A percentile compares a stretch with the other conserved stretches of the same genome.
Evolutionary conservation across 805 yeast species (phyloP).

Genomic region (Yamadazyma endophytica): DNA sequence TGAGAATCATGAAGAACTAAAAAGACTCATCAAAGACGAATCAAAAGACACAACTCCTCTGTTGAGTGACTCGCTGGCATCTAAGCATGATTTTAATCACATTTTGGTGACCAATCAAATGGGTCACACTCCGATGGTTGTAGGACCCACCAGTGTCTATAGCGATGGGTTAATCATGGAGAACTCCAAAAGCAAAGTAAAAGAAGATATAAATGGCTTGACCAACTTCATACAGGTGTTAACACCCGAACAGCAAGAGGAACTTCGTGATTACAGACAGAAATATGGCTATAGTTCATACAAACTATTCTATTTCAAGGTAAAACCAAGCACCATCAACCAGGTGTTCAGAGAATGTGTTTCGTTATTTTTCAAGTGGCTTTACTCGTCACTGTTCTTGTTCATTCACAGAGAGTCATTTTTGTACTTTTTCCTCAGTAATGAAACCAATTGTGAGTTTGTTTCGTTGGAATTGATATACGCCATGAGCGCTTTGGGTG

Average conservation of each 20-base stretch:
- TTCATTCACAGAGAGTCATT: constrained; percentile 10
- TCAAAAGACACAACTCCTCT: neutral
- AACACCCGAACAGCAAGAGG: constrained; percentile 2
- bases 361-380: constrained; percentile 9
- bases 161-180: constrained; percentile 6
- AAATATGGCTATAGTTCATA: constrained; percentile 4
- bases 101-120: constrained; percentile 3
- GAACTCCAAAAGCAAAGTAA: neutral
- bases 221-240: neutral
- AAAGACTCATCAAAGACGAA: constrained; percentile 1
- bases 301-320: constrained; percentile 5
- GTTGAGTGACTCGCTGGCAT: neutral
- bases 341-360: constrained; percentile 4
- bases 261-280: constrained; percentile 1
- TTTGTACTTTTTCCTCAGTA: constrained; percentile 12
- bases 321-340: too few relatives aligned
- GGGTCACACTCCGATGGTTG: constrained; percentile 4
- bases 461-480: constrained; percentile 7
- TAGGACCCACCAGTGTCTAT: constrained; percentile 11
- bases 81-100: constrained; percentile 4
- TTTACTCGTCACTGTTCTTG: constrained; percentile 7
- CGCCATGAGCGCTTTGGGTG: constrained; percentile 9
- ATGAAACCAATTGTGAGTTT: constrained; percentile 11
- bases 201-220: neutral
- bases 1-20: constrained; percentile 3